Evolutionary conservation across 495 filamentous ascomycete genomes (phyloP), one percentile per base, ranked within the genome.

Genomic region (Lineolata rhizophorae): DNA sequence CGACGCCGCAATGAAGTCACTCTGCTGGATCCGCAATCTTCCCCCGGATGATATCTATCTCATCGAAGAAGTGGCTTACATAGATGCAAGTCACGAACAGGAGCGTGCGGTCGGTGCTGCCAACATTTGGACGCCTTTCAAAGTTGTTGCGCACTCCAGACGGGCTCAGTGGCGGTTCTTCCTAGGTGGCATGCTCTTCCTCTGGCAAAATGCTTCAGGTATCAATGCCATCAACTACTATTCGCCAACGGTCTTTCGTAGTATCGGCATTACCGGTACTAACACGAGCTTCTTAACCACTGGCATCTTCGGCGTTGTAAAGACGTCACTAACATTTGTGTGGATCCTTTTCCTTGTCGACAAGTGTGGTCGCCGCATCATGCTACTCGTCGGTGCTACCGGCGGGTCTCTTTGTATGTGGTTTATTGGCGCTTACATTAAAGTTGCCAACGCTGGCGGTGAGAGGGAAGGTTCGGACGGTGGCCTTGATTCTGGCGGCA

Each of bases 201-300:
- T 74, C 30, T 72, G 61, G 56, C 71, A 76, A 44, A 76, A 76
- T 33, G 56, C 63, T 2, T 62, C 58, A 2, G 69, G 72, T 12
- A 76, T 74, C 50, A 73, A 75, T 31, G 65, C 67, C 16, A 69
- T 73, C 48, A 73, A 75, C 55, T 72, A 71, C 50, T 73, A 71
- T 50, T 56, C 49, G 3, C 66, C 65, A 5, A 65, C 58, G 0
- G 59, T 70, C 25, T 67, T 66, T 52, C 53, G 50, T 36, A 57
- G 53, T 35, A 67, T 75, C 30, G 69, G 69, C 16, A 58, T 72
- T 20, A 22, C 43, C 44, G 61, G 59, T 9, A 62, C 59, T 16
- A 59, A 52, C 39, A 53, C 57, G 3, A 45, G 47, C 3, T 58
- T 65, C 37, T 39, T 65, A 9, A 60, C 60, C 1, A 65, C 62